Evolutionary conservation across 1,284 basidiomycete genomes (phyloP), one percentile per base, ranked within the genome.

Genomic region (Ustanciosporium gigantosporum): DNA sequence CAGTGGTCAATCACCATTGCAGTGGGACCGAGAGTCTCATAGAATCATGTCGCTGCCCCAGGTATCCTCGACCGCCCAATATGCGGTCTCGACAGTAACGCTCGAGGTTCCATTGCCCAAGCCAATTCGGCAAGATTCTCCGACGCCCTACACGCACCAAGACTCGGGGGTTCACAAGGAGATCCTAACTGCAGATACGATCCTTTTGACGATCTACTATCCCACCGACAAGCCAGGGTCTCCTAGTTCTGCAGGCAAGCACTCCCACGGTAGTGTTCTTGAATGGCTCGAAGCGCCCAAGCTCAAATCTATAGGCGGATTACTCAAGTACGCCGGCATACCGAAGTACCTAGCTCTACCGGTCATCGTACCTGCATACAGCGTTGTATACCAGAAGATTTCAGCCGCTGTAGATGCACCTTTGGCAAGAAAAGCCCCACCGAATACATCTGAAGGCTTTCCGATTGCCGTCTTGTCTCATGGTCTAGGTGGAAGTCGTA

Each of bases 121-220:
- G 6, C 53, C 53, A 13, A 53, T 64, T 35, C 41, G 36, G 5
- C 50, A 58, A 25, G 41, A 62, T 25, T 51, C 59, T 2, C 15
- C 40, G 14, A 21, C 41, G 1, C 46, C 55, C 15, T 65, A 65
- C 34, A 65, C 60, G 2, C 20, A 50, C 21, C 39, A 47, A 21
- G 46, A 49, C 19, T 46, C 44, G 16, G 55, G 50, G 19, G 23
- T 31, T 1, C 41, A 48, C 40, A 56, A 57, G 36, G 41, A 34
- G n/a, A 39, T 67, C 13, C 59, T 74, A 31, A 46, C 44, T 11
- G 40, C 60, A 3, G 51, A 70, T 24, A 74, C 70, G 0, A 31
- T 60, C n/a, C 49, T 72, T n/a, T 13, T 74, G 8, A 74, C 67
- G 13, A 41, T 74, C 41, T 74, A 61, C 58, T 74, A 74, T 40